A percentile compares a stretch with the other conserved stretches of the same genome.
phyloP scores from a whole-genome alignment of 1,139 yeast genomes.

The Geotrichum carabidarum region DNA sequence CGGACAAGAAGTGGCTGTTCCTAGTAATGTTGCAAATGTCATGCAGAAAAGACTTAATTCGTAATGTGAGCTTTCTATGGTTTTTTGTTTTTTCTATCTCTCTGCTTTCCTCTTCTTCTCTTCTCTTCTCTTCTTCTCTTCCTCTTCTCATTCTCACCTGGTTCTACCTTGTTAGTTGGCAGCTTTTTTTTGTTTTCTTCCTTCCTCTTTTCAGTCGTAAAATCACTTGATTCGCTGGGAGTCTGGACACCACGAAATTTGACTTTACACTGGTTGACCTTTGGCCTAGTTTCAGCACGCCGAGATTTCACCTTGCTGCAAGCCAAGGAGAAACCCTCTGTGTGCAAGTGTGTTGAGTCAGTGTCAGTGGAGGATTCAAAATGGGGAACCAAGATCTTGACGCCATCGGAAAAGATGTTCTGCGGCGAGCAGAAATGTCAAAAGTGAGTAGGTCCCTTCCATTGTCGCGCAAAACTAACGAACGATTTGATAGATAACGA shows the following conservation, averaged over 20 bases:
- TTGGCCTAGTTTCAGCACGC: not conserved
- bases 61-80: too few relatives aligned
- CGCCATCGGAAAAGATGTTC: slow-evolving; percentile 25
- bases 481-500: slow-evolving; percentile 31
- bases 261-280: not conserved
- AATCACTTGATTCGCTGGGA: not conserved
- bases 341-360: not conserved
- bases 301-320: not conserved
- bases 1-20: too few relatives aligned
- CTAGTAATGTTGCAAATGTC: too few relatives aligned
- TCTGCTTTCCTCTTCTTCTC: not conserved
- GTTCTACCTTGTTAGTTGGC: not conserved
- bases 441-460: slow-evolving; percentile 25
- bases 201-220: not conserved
- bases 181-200: not conserved
- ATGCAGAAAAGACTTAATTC: too few relatives aligned
- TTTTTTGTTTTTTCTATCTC: not conserved
- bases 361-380: not conserved
- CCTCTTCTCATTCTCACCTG: not conserved
- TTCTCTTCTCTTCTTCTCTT: not conserved
- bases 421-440: slow-evolving; percentile 40
- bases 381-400: slow-evolving; percentile 12
- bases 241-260: not conserved
- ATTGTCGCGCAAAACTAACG: not conserved
- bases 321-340: not conserved